A percentile compares a stretch with the other conserved stretches of the same genome.
phyloP scores from a whole-genome alignment of 2,329 filamentous ascomycete species.

The Colletotrichum noveboracense region DNA sequence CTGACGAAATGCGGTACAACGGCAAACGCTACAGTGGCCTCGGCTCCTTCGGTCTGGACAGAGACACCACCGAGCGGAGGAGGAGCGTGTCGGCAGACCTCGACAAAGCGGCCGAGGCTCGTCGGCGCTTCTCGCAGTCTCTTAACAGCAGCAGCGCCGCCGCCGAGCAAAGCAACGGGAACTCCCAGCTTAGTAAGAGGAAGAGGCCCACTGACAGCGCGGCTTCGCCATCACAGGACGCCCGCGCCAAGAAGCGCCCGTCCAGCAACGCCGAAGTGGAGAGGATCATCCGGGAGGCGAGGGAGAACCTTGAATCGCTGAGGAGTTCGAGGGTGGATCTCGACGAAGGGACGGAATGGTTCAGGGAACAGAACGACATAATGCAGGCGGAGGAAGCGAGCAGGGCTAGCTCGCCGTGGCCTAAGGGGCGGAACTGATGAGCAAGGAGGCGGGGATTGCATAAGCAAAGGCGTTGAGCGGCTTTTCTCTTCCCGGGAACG shows the following conservation, averaged over 20 bases:
- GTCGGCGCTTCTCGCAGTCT: conserved; percentile 21
- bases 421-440: conserved; percentile 24
- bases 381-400: conserved; percentile 43
- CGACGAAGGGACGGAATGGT: conserved; percentile 53
- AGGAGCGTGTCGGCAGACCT: conserved; percentile 24
- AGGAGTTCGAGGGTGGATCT: conserved; percentile 47
- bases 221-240: conserved; percentile 12
- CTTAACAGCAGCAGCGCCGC: conserved; percentile 6
- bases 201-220: conserved; percentile 22
- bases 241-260: conserved; percentile 28
- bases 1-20: conserved; percentile 47
- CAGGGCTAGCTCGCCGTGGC: conserved; percentile 39
- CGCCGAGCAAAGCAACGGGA: conserved; percentile 16
- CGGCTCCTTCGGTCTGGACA: conserved; percentile 40
- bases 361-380: conserved; percentile 47
- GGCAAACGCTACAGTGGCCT: conserved; percentile 43
- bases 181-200: conserved; percentile 26
- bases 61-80: conserved; percentile 20
- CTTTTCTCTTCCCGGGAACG: background rate
- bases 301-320: conserved; percentile 40
- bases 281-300: conserved; percentile 46
- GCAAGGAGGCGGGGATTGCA: background rate
- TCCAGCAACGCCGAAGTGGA: conserved; percentile 36
- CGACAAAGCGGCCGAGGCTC: conserved; percentile 38
- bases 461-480: conserved; percentile 17